These are phyloP conservation scores for Fusarium sacchari DNA, from an alignment of 2,329 filamentous ascomycete genomes.

Conservation along the genomic window DNA sequence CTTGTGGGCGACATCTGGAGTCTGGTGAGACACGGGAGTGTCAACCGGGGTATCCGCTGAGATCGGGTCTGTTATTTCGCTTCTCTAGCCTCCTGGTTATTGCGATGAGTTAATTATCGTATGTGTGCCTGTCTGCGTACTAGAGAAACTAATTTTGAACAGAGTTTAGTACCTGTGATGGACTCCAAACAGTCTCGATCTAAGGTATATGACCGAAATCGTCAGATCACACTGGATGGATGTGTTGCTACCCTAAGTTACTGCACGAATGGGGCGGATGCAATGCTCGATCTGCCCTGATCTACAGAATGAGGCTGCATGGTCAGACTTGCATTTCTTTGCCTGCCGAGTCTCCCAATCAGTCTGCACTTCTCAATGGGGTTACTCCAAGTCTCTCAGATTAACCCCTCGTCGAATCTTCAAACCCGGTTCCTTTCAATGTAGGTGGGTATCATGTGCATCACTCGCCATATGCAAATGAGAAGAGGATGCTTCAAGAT, in stretches of 20 bases:
- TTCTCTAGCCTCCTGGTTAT: neutral
- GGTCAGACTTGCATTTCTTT: slow-evolving; percentile 25
- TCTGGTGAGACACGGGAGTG: slow-evolving; percentile 46
- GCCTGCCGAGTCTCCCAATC: slow-evolving; percentile 8
- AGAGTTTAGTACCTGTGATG: neutral
- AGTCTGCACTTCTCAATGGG: neutral
- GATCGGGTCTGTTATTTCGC: slow-evolving; percentile 27
- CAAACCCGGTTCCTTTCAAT: neutral
- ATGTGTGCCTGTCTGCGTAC: neutral
- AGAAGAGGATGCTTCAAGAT: slow-evolving; percentile 1
- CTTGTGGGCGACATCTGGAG: slow-evolving; percentile 37
- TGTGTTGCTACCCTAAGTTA: neutral
- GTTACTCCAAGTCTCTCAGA: neutral
- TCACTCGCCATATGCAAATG: slow-evolving; percentile 12
- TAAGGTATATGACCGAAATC: neutral
- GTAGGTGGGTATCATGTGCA: slow-evolving; percentile 7
- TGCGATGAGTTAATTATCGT: neutral
- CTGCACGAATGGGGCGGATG: slow-evolving; percentile 21
- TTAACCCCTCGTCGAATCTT: neutral
- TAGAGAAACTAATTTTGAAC: neutral
- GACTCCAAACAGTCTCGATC: neutral
- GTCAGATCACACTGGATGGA: neutral
- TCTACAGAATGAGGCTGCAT: slow-evolving; percentile 29
- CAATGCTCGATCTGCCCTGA: slow-evolving; percentile 27
- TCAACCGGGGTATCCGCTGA: slow-evolving; percentile 40